Evolutionary conservation across 2,329 filamentous ascomycete species (phyloP).

Genomic region (Ilyonectria destructans): DNA sequence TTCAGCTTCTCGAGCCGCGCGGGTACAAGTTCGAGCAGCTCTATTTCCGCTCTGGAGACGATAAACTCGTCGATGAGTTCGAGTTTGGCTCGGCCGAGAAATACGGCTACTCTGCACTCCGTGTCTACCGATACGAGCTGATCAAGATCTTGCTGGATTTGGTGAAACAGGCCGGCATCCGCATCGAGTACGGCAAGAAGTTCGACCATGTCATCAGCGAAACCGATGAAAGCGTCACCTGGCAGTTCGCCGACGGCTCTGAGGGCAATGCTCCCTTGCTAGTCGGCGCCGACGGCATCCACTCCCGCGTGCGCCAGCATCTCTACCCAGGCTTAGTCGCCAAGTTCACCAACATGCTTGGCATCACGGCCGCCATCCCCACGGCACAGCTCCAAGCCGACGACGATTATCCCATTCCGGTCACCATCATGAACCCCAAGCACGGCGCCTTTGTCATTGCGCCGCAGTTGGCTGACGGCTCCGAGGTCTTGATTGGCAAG

Average conservation of each 20-base stretch:
- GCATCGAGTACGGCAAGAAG: conserved; percentile 64
- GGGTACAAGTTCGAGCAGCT: conserved; percentile 69
- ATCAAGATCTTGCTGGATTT: conserved; percentile 64
- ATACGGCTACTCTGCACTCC: conserved; percentile 69
- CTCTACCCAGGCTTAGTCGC: conserved; percentile 66
- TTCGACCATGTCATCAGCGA: conserved; percentile 63
- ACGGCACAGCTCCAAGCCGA: conserved; percentile 56
- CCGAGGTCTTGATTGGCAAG: conserved; percentile 65
- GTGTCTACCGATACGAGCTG: conserved; percentile 69
- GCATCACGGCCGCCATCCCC: conserved; percentile 55
- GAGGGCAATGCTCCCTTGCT: conserved; percentile 60
- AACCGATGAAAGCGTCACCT: conserved; percentile 58
- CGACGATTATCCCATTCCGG: conserved; percentile 58
- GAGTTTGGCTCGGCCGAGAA: conserved; percentile 64
- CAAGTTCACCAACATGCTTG: conserved; percentile 65
- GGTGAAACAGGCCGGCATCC: conserved; percentile 58
- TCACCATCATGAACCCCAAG: conserved; percentile 59
- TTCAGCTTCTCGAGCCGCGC: conserved; percentile 60
- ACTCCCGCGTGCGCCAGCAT: conserved; percentile 69
- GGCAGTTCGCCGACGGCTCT: conserved; percentile 65
- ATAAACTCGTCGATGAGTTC: conserved; percentile 57
- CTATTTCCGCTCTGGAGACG: conserved; percentile 59
- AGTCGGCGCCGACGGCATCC: conserved; percentile 74
- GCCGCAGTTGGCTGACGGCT: conserved; percentile 64
- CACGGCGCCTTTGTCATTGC: conserved; percentile 67